Base-by-base conservation (phyloP, 441 rosid genomes). In the Macaranga tanarius region DNA sequence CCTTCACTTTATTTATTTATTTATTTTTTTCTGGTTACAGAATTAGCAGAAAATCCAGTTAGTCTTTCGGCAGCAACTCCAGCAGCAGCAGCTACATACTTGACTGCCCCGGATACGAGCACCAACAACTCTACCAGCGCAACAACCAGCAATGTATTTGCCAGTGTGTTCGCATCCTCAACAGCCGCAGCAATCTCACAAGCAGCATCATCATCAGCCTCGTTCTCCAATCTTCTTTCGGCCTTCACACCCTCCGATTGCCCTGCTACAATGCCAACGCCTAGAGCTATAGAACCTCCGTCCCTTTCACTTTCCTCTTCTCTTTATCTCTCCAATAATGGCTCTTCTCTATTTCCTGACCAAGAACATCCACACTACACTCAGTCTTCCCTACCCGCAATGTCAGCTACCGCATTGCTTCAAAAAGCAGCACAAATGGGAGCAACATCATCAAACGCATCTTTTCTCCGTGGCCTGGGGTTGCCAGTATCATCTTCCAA, bases 371-470 rank as follows among this genome's bases (percentile, higher is more conserved):
- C 71, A 9, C 85, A 76, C 19, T 85, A 85, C 42, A 23, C 79
- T 12, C 79, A 79, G 0, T 65, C 87, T 7, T 77, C 85, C 31
- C 92, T 78, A 44, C 89, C 97, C 0, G 83, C 93, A 9, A 90
- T 94, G 92, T 92, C 98, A 1, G 98, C 98, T 10, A 93, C 98
- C 0, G 98, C 98, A 42, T 78, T 93, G 84, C 95, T 93, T 50
- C 96, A 92, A 60, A 93, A 89, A 67, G 98, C 98, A 45, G 98
- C 97, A 16, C 92, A 90, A 76, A 84, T 93, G 86, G 98, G 96
- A 22, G 85, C 95, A 16, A 58, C 92, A 3, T 83, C 97, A 48
- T 84, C 97, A 2, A 89, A 82, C 76, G 70, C 87, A 0, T 88
- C 96, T 0, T 77, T 89, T 64, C 89, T 92, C 19, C 86, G 84